phyloP scores from a whole-genome alignment of 169 alveolate genomes.

The Babesia microti region DNA sequence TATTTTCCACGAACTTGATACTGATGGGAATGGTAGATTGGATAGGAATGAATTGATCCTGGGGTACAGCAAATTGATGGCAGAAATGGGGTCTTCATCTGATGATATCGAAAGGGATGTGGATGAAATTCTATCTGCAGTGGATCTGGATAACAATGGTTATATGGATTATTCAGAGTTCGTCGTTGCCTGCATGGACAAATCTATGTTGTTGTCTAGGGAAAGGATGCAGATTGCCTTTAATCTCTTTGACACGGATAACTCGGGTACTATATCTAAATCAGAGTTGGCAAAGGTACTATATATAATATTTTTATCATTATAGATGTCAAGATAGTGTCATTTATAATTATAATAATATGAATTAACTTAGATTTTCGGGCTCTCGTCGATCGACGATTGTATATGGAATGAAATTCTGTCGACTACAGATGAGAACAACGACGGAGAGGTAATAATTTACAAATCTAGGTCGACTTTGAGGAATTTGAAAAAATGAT shows the following conservation, averaged over 20 bases:
- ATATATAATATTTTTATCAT: not conserved
- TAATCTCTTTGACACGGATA: conserved; percentile 60
- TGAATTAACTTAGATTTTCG: conserved; percentile 33
- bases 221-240: conserved; percentile 65
- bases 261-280: conserved; percentile 62
- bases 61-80: conserved; percentile 58
- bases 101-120: conserved; percentile 80
- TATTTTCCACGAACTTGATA: conserved; percentile 75
- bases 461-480: conserved; percentile 37
- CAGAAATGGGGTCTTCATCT: conserved; percentile 20
- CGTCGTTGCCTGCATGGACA: conserved; percentile 71
- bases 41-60: conserved; percentile 66
- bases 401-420: conserved; percentile 51
- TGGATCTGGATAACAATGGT: conserved; percentile 89
- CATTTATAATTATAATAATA: not conserved
- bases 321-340: not conserved
- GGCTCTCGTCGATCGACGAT: conserved; percentile 46
- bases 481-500: conserved; percentile 63
- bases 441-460: conserved; percentile 51
- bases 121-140: conserved; percentile 77
- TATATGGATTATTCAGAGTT: conserved; percentile 85
- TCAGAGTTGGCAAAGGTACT: conserved; percentile 50
- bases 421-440: conserved; percentile 49
- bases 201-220: conserved; percentile 58
- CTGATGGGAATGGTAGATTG: conserved; percentile 77